A percentile compares a stretch with the other conserved stretches of the same genome.
Evolutionary conservation across 306 rosid species (phyloP).

Genomic region (Psophocarpus tetragonolobus): DNA sequence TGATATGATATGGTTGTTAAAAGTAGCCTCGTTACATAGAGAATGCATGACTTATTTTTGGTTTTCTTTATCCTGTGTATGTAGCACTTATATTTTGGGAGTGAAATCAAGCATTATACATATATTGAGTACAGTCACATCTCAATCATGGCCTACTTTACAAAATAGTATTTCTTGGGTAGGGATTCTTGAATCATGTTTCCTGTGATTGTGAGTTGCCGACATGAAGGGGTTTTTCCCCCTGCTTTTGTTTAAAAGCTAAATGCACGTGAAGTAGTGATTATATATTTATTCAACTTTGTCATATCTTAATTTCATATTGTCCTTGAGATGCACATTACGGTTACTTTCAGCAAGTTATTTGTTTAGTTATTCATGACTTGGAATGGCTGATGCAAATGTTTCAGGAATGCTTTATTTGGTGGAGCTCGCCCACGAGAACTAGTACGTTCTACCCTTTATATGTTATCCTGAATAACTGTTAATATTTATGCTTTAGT

Average conservation of each 20-base stretch:
- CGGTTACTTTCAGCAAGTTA: conserved; percentile 22
- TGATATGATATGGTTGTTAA: neutral
- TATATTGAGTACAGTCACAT: neutral
- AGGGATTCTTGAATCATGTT: conserved; percentile 1
- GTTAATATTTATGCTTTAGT: neutral
- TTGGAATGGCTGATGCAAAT: conserved; percentile 28
- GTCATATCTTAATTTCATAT: conserved; percentile 4
- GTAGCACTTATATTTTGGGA: neutral
- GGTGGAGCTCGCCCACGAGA: conserved; percentile 99
- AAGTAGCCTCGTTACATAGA: neutral
- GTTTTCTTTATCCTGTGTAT: neutral
- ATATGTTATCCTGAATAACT: neutral
- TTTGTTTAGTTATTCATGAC: conserved; percentile 9
- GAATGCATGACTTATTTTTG: neutral
- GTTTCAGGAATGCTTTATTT: conserved; percentile 81
- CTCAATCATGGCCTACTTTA: neutral
- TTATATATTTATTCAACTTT: conserved; percentile 26
- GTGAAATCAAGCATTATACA: neutral
- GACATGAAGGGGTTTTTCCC: conserved; percentile 8
- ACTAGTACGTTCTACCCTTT: conserved; percentile 55
- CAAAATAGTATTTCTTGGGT: neutral
- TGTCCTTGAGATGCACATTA: neutral
- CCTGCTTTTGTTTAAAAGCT: conserved; percentile 15
- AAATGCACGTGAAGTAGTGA: neutral
- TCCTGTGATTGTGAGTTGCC: conserved; percentile 14